These are phyloP conservation scores for Lepidium didymum DNA, from an alignment of 345 rosid genomes.

Conservation along the genomic window DNA sequence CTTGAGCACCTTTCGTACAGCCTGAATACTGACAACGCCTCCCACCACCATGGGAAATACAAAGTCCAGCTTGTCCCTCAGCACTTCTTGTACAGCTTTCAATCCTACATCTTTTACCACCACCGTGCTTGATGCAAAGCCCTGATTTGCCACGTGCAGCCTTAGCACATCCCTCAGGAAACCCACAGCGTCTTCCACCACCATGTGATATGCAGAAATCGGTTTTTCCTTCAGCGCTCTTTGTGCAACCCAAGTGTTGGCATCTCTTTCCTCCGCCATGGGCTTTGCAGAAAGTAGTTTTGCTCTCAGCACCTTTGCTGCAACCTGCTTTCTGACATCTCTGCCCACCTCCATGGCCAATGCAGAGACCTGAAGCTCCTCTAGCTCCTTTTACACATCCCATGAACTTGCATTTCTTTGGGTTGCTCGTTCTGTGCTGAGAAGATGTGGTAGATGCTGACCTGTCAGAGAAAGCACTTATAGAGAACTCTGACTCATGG, in stretches of 20 bases:
- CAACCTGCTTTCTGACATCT: constrained; percentile 87
- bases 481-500: constrained; percentile 53
- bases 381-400: constrained; percentile 91
- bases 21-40: constrained; percentile 60
- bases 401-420: constrained; percentile 63
- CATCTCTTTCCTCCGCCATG: constrained; percentile 98
- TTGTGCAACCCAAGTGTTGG: constrained; percentile 86
- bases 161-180: constrained; percentile 59
- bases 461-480: constrained; percentile 47
- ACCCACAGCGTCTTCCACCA: constrained; percentile 84
- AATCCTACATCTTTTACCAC: constrained; percentile 85
- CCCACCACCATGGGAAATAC: constrained; percentile 98
- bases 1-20: constrained; percentile 88
- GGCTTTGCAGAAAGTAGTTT: constrained; percentile 89
- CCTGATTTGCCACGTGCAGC: constrained; percentile 97
- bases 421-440: constrained; percentile 40
- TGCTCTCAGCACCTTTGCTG: constrained; percentile 86
- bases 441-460: constrained; percentile 45
- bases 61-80: constrained; percentile 90
- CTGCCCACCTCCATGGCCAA: constrained; percentile 96
- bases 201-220: constrained; percentile 91
- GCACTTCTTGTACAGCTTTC: constrained; percentile 85
- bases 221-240: constrained; percentile 93
- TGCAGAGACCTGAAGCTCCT: constrained; percentile 88
- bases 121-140: constrained; percentile 91